phyloP scores from a whole-genome alignment of 78 protist genomes.

The Tieghemostelium lacteum region DNA sequence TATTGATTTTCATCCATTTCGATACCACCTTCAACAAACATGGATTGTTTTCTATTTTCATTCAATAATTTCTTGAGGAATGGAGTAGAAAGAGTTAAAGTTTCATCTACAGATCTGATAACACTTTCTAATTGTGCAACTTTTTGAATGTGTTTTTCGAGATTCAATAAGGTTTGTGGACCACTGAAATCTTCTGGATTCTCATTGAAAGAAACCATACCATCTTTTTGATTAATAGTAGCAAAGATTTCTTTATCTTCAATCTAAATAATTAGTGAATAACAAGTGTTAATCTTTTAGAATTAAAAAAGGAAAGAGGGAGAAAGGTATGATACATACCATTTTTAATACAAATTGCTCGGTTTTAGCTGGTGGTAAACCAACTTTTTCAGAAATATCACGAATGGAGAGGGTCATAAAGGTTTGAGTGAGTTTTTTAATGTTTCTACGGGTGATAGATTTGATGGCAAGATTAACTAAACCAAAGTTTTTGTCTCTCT shows the following conservation, averaged over 20 bases:
- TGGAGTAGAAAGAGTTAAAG: conserved; percentile 10
- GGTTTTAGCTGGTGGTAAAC: conserved; percentile 39
- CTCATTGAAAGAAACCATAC: conserved; percentile 85
- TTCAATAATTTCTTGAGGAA: conserved; percentile 3
- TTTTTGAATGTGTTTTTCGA: conserved; percentile 24
- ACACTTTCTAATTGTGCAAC: conserved; percentile 14
- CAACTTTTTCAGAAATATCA: conserved; percentile 66
- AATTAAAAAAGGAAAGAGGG: not conserved
- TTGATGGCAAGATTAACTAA: conserved; percentile 79
- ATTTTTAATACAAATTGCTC: conserved; percentile 69
- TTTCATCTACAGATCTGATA: conserved; percentile 59
- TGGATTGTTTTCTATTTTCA: not conserved
- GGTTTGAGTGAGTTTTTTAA: conserved; percentile 85
- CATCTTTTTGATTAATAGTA: conserved; percentile 74
- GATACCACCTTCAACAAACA: no score
- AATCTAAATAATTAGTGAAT: conserved; percentile 24
- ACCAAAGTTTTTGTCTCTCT: conserved; percentile 83
- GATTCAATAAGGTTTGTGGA: not conserved
- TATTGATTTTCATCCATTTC: no score
- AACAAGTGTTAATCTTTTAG: not conserved
- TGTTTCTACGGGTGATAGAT: conserved; percentile 70
- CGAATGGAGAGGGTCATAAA: conserved; percentile 87
- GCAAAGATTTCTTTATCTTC: conserved; percentile 88
- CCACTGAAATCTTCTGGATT: conserved; percentile 68
- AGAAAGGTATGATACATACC: conserved; percentile 15